phyloP scores from a whole-genome alignment of 1,284 basidiomycete genomes.

The Ustilago shanxiensis region DNA sequence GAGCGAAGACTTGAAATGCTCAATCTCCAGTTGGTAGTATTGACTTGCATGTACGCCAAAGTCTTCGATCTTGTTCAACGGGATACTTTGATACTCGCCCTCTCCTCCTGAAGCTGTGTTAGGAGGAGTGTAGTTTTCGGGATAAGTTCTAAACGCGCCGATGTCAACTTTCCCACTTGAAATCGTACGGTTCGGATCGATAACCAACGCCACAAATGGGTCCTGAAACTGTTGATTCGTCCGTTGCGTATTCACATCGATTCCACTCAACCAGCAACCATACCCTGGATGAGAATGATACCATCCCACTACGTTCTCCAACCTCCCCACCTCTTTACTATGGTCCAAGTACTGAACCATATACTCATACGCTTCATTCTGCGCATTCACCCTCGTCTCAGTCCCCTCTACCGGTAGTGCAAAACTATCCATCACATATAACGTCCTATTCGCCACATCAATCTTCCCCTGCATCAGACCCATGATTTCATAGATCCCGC shows the following conservation, averaged over 20 bases:
- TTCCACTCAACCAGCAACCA: conserved; percentile 98
- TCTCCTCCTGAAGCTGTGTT: conserved; percentile 73
- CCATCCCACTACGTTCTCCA: conserved; percentile 96
- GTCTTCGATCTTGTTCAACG: conserved; percentile 73
- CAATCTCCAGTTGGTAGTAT: conserved; percentile 93
- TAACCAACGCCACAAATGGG: conserved; percentile 96
- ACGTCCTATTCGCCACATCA: conserved; percentile 84
- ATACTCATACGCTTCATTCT: conserved; percentile 95
- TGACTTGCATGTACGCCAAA: conserved; percentile 93
- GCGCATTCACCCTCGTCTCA: conserved; percentile 96
- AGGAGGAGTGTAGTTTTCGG: conserved; percentile 76
- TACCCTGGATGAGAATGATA: conserved; percentile 99
- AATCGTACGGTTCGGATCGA: conserved; percentile 97
- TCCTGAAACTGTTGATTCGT: conserved; percentile 95
- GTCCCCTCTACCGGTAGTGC: conserved; percentile 98
- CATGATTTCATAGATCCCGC: conserved; percentile 98
- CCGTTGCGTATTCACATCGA: conserved; percentile 95
- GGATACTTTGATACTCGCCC: conserved; percentile 86
- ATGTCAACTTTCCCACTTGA: conserved; percentile 98
- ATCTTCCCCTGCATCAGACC: conserved; percentile 99
- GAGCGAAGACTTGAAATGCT: conserved; percentile 90
- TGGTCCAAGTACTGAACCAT: conserved; percentile 93
- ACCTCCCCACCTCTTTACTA: conserved; percentile 82
- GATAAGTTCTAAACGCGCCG: conserved; percentile 96
- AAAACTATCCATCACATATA: conserved; percentile 87